A percentile compares a stretch with the other conserved stretches of the same genome.
Evolutionary conservation across 2,329 filamentous ascomycete species (phyloP).

Genomic region (Fusarium sp.): DNA sequence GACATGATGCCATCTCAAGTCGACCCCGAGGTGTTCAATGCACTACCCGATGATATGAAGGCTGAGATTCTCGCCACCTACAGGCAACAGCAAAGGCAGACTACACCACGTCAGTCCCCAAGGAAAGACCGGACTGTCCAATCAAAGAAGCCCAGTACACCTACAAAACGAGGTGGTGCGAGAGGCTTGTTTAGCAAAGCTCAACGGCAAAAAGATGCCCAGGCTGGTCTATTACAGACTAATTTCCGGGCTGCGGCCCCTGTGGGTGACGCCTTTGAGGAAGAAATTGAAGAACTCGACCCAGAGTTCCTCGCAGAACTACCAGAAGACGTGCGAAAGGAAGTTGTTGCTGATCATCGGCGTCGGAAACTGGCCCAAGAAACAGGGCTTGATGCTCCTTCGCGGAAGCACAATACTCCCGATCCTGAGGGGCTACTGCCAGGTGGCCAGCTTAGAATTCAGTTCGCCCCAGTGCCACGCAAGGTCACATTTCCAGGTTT

Average conservation of each 20-base stretch:
- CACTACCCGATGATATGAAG: constrained; percentile 84
- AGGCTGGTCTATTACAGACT: constrained; percentile 73
- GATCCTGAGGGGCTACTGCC: constrained; percentile 40
- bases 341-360: constrained; percentile 77
- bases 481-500: constrained; percentile 58
- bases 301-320: constrained; percentile 80
- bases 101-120: constrained; percentile 59
- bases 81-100: constrained; percentile 49
- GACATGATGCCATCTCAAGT: constrained; percentile 74
- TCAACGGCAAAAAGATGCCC: constrained; percentile 61
- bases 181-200: constrained; percentile 54
- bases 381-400: constrained; percentile 56
- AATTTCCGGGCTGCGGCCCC: constrained; percentile 66
- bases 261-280: constrained; percentile 42
- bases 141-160: constrained; percentile 63
- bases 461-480: constrained; percentile 56
- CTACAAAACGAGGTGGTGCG: constrained; percentile 68
- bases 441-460: constrained; percentile 54
- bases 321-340: constrained; percentile 78
- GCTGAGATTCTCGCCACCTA: constrained; percentile 83
- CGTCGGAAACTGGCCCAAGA: constrained; percentile 64
- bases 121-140: constrained; percentile 63
- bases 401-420: constrained; percentile 37
- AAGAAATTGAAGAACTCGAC: constrained; percentile 63
- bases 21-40: constrained; percentile 82